Conservation (phyloP, 441 rosid genomes). For the Capsella rubella region DNA sequence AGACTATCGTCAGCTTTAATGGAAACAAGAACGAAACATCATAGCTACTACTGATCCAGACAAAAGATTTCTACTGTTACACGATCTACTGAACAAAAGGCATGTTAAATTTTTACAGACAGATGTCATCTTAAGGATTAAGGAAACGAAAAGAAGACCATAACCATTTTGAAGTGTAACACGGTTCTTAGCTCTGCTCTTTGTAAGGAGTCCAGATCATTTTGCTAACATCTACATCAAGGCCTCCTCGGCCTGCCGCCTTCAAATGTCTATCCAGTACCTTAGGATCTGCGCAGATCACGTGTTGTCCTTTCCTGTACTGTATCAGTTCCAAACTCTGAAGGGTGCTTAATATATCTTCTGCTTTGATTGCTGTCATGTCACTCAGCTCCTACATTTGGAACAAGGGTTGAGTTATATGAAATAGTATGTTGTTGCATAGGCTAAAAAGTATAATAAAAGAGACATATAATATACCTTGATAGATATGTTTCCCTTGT, state of each 20-base stretch:
- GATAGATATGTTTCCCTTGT: constrained; percentile 97
- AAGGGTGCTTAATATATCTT: constrained; percentile 88
- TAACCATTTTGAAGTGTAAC: constrained; percentile 9
- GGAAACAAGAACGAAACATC: constrained; percentile 5
- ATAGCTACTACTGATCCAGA: constrained; percentile 4
- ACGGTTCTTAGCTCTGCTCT: constrained; percentile 71
- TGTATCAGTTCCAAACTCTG: constrained; percentile 97
- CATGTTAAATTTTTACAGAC: constrained; percentile 37
- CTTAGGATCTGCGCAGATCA: constrained; percentile 97
- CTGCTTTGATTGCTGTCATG: constrained; percentile 98
- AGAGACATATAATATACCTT: constrained; percentile 69
- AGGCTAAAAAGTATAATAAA: not conserved
- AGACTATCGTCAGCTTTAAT: not conserved
- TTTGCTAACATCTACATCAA: constrained; percentile 97
- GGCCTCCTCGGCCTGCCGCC: constrained; percentile 99
- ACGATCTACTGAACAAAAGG: constrained; percentile 5
- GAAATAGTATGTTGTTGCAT: constrained; percentile 5
- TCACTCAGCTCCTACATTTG: constrained; percentile 88
- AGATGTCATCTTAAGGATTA: constrained; percentile 21
- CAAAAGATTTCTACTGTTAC: constrained; percentile 19
- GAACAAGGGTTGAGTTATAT: not conserved
- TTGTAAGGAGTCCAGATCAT: constrained; percentile 99
- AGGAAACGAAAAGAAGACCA: constrained; percentile 10
- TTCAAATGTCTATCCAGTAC: constrained; percentile 95
- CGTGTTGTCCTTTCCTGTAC: constrained; percentile 98